Evolutionary conservation across 257 asterid genomes (phyloP), one percentile per base, ranked within the genome.

Genomic region (Schizonepeta tenuifolia): DNA sequence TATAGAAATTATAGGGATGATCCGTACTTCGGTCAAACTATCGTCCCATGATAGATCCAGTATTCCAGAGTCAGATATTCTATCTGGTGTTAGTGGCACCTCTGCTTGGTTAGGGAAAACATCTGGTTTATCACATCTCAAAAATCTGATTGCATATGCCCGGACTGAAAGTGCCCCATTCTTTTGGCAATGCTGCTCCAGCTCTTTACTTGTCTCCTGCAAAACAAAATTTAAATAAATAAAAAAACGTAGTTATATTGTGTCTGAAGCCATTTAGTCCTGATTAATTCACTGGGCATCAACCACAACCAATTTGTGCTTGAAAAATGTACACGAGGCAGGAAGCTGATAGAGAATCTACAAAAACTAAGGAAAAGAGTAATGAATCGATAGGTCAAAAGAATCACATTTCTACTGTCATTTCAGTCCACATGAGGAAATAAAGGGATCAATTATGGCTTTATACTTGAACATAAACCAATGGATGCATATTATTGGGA

Each of bases 61-160:
- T 55, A 77, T 74, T 78, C 89, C 95, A 24, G 78, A 18, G 72
- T 86, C 95, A 40, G 91, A 84, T 67, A 77, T 71, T 81, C 83
- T 80, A 64, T 86, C 95, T 14, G 96, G 90, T 50, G 96, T 83
- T 67, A 51, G 54, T 14, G 92, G 96, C 71, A 87, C 87, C 80
- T 82, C 95, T 54, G 83, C 80, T 68, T 76, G 91, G 75, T 66
- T 67, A 67, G 67, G 69, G 54, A 56, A 70, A 70, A 72, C 65
- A 79, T 75, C 59, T 50, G 83, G 77, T 70, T 78, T 70, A 73
- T 79, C 85, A 76, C 74, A 73, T 76, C 88, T 80, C 80, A 86
- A 79, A 78, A 86, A 86, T 78, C 86, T 87, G 85, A 85, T 65
- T 6, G 92, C 96, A 86, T 92, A 92, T 60, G 85, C 86, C 76